Evolutionary conservation across 2,329 filamentous ascomycete genomes (phyloP), one percentile per base, ranked within the genome.

Genomic region (Colletotrichum graminicola): DNA sequence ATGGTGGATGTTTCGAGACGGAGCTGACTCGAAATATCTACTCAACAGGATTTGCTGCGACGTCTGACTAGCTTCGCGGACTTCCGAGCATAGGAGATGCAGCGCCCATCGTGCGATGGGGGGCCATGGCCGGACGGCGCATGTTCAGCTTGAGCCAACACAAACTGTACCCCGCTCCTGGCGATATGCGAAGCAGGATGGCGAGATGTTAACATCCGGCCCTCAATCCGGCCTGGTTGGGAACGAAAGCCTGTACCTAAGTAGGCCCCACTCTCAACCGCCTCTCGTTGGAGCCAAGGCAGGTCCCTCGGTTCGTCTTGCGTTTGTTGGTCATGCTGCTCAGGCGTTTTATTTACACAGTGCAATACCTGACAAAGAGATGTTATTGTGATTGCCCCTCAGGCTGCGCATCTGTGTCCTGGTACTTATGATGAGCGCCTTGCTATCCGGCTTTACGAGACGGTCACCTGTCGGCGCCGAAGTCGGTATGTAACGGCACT

Each of bases 61-160:
- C 34, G 16, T 32, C 29, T n/a, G 12, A 12, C 29, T 64, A n/a
- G 36, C 41, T 56, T 45, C 51, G 39, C 62, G 49, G 36, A 56
- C 39, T 64, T 56, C 51, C 51, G 51, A 34, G 18, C 12, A n/a
- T 39, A 23, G 18, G 39, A 45, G 49, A 6, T 36, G 51, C 51
- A 21, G 26, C 36, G 26, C 32, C 26, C 21, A 64, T 21, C 14
- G 36, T 43, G 36, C 12, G 45, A 21, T 32, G 21, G 10, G 10
- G 18, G 29, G 21, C 49, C 21, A 43, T 16, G 47, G 49, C 39
- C 36, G 12, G 51, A 32, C 14, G 36, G n/a, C 49, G 39, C 51
- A 64, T 56, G 32, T 32, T 29, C n/a, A n/a, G 45, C 45, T 14
- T 52, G 10, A 8, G 32, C 32, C 16, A 52, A 18, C n/a, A 36